Base-by-base conservation (phyloP, 2,329 filamentous ascomycete species). In the Geosmithia flava region DNA sequence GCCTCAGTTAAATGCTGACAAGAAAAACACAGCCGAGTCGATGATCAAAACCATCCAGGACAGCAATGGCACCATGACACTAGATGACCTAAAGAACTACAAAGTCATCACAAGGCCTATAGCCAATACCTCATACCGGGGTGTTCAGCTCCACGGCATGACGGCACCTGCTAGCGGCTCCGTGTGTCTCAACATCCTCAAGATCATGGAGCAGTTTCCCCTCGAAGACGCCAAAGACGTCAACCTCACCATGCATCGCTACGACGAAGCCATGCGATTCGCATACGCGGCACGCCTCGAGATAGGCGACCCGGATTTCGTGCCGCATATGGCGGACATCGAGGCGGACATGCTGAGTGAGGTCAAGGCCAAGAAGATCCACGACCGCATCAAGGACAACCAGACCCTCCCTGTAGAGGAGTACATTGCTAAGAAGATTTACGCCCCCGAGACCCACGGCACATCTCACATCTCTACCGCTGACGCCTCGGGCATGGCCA, bases 181-280 rank as follows among this genome's bases (percentile, higher is more conserved):
- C 43, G 81, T 96, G 1, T 80, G 80, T 4, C 70, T 95, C 55
- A 81, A 78, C 49, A 81, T 83, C 2, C 70, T 97, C 58, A 95
- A 95, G 59, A 88, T 83, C 30, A 75, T 96, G 63, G 83, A 91
- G 62, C 84, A 86, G 17, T 95, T 85, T 62, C 66, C 72, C 3
- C 63, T 68, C 39, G 69, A 81, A 23, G 81, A 79, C 51, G 60
- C 71, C 7, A 17, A 20, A 41, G 67, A 76, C 42, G 62, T 64
- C 19, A 82, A 87, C 55, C 67, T 94, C 0, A 87, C 82, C 39
- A 83, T 83, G 1, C 93, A 97, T 64, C 79, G 86, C 15, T 75
- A 95, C 53, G 80, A 88, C 58, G 93, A 97, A 70, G 85, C 89
- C 13, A 87, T 95, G 68, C 78, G 88, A 20, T 97, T 95, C 62